Evolutionary conservation across 495 filamentous ascomycete genomes (phyloP).

Genomic region (Parathielavia hyrcaniae): DNA sequence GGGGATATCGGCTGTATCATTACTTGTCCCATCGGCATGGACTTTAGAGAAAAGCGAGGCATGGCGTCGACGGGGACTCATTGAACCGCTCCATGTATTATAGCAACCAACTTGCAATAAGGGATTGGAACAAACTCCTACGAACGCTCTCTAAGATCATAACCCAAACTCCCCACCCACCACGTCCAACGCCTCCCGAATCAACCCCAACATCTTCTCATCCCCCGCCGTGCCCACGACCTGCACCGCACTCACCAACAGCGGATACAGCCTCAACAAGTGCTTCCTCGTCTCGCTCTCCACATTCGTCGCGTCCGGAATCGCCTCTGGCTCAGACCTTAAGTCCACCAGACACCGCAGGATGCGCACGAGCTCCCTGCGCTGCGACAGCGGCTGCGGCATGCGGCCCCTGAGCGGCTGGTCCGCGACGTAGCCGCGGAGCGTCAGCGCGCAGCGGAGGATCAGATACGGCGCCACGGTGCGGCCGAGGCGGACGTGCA

Average conservation of each 20-base stretch:
- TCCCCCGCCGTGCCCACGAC: slow-evolving; percentile 61
- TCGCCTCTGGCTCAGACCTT: slow-evolving; percentile 62
- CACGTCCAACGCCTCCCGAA: slow-evolving; percentile 54
- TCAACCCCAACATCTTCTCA: slow-evolving; percentile 53
- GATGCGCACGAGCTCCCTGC: slow-evolving; percentile 68
- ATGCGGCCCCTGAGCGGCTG: slow-evolving; percentile 87
- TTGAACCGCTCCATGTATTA: background rate
- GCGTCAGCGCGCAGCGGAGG: slow-evolving; percentile 67
- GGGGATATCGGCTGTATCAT: slow-evolving; percentile 4
- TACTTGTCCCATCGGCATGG: slow-evolving; percentile 4
- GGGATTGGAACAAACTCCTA: background rate
- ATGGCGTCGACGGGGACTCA: slow-evolving; percentile 1
- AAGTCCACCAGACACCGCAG: slow-evolving; percentile 58
- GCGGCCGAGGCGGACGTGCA: slow-evolving; percentile 59
- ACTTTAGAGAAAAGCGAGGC: background rate
- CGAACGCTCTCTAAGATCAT: background rate
- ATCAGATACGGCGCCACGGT: slow-evolving; percentile 79
- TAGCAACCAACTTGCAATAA: background rate
- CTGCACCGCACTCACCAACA: slow-evolving; percentile 63
- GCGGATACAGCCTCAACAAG: slow-evolving; percentile 71
- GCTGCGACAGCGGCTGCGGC: slow-evolving; percentile 80
- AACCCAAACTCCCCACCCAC: slow-evolving; percentile 63
- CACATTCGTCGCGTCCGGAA: slow-evolving; percentile 56
- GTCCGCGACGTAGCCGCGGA: slow-evolving; percentile 81
- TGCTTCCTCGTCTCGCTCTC: slow-evolving; percentile 57